A percentile compares a stretch with the other conserved stretches of the same genome.
phyloP scores from a whole-genome alignment of 352 stramenopile genomes.

The Thalassiosira mediterranea region DNA sequence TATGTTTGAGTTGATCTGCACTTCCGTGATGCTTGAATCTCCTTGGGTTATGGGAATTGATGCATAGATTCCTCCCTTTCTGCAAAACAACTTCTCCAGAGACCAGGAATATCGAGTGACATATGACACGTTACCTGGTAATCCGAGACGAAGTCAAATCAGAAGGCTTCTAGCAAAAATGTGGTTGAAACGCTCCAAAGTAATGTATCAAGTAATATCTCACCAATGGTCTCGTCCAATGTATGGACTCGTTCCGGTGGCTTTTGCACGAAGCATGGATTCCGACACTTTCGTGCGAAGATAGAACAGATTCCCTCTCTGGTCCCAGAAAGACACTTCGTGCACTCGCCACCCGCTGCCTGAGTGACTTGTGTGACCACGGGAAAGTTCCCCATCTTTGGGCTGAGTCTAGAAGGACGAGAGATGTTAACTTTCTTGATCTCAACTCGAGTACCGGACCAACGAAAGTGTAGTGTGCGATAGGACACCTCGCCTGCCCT shows the following conservation, averaged over 20 bases:
- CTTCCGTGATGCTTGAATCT: slow-evolving; percentile 24
- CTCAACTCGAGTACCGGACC: neutral
- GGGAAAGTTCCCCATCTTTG: too few relatives aligned
- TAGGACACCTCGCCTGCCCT: neutral
- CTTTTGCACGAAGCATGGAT: slow-evolving; percentile 7
- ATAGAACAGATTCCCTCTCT: slow-evolving; percentile 5
- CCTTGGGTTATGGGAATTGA: slow-evolving; percentile 40
- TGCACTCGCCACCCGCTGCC: neutral
- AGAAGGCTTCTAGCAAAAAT: neutral
- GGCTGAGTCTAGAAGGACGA: too few relatives aligned
- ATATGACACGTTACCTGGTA: slow-evolving; percentile 16
- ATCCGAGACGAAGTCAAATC: too few relatives aligned
- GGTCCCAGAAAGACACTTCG: slow-evolving; percentile 7
- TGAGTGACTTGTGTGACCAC: neutral
- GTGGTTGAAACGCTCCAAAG: neutral
- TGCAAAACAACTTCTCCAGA: slow-evolving; percentile 56
- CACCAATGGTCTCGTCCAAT: neutral
- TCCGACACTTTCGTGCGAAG: slow-evolving; percentile 8
- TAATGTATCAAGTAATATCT: neutral
- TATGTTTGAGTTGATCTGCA: slow-evolving; percentile 49
- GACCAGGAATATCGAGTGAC: slow-evolving; percentile 48
- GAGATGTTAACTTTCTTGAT: too few relatives aligned
- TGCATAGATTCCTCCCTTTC: slow-evolving; percentile 12
- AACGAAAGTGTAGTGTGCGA: slow-evolving; percentile 17
- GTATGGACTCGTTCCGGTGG: slow-evolving; percentile 6